These are phyloP conservation scores for Dryas alaskensis DNA, from an alignment of 306 rosid genomes.

Conservation along the genomic window DNA sequence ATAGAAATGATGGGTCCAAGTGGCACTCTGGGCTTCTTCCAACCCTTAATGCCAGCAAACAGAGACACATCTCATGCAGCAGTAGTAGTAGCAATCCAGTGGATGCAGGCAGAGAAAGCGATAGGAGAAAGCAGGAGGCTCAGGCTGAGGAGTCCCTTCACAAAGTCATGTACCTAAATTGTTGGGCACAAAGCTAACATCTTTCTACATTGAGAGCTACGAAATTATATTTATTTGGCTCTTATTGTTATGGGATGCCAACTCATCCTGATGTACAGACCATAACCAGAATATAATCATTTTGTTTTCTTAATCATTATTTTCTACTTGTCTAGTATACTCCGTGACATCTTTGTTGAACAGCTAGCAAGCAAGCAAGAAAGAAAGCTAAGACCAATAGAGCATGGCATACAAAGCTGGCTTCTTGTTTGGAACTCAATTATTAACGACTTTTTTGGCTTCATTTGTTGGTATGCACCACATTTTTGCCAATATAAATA, in stretches of 20 bases:
- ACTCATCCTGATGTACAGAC: too few relatives aligned
- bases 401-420: not conserved
- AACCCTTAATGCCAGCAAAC: not conserved
- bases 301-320: too few relatives aligned
- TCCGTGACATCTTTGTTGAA: too few relatives aligned
- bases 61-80: conserved; percentile 2
- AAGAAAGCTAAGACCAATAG: too few relatives aligned
- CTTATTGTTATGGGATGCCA: too few relatives aligned
- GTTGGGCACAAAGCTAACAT: conserved; percentile 27
- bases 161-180: conserved; percentile 32
- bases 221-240: too few relatives aligned
- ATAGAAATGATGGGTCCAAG: too few relatives aligned
- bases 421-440: not conserved
- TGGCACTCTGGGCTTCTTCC: too few relatives aligned
- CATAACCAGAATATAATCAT: too few relatives aligned
- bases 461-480: not conserved
- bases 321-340: too few relatives aligned
- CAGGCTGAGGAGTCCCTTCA: conserved; percentile 27
- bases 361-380: too few relatives aligned
- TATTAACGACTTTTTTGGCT: not conserved
- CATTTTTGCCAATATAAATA: not conserved
- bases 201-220: too few relatives aligned
- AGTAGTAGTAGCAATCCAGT: not conserved
- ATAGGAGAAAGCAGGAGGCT: not conserved
- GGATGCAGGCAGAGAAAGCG: not conserved